Evolutionary conservation across 179 eudicot genomes (phyloP).

Genomic region (Sideroxylon spinosum): DNA sequence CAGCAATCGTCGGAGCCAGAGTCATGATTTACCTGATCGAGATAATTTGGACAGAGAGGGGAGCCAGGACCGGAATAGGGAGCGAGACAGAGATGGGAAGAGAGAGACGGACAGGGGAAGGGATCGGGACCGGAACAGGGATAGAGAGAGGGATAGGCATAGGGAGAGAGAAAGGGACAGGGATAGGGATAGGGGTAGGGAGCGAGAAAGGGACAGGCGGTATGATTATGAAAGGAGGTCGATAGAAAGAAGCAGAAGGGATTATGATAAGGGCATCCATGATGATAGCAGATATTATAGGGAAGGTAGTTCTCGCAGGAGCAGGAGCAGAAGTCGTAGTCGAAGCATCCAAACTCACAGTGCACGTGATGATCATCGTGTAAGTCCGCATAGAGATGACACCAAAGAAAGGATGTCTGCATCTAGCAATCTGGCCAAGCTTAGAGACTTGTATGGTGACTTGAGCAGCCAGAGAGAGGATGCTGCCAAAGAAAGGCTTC

Average conservation of each 20-base stretch:
- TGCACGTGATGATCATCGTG: conserved; percentile 32
- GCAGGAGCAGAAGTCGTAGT: conserved; percentile 48
- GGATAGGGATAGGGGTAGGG: conserved; percentile 35
- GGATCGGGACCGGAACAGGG: conserved; percentile 23
- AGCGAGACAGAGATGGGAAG: conserved; percentile 10
- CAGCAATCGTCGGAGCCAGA: conserved; percentile 62
- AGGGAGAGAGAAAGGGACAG: conserved; percentile 26
- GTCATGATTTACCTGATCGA: conserved; percentile 46
- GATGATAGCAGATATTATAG: conserved; percentile 22
- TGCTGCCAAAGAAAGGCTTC: conserved; percentile 31
- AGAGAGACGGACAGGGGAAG: no score
- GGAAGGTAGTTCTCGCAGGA: conserved; percentile 48
- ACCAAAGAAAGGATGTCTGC: conserved; percentile 48
- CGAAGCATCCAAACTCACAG: conserved; percentile 45
- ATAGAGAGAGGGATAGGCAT: conserved; percentile 31
- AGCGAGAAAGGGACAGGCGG: conserved; percentile 45
- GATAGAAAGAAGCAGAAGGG: conserved; percentile 59
- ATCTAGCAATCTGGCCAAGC: conserved; percentile 84
- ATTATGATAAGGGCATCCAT: conserved; percentile 38
- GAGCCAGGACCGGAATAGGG: conserved; percentile 21
- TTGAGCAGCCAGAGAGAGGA: conserved; percentile 49
- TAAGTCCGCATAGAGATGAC: conserved; percentile 40
- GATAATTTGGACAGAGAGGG: conserved; percentile 32
- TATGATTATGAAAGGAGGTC: conserved; percentile 62
- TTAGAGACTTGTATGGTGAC: conserved; percentile 80